A percentile compares a stretch with the other conserved stretches of the same genome.
These are phyloP conservation scores for Lasiosphaeria ovina DNA, from an alignment of 495 filamentous ascomycete genomes.

Conservation along the genomic window DNA sequence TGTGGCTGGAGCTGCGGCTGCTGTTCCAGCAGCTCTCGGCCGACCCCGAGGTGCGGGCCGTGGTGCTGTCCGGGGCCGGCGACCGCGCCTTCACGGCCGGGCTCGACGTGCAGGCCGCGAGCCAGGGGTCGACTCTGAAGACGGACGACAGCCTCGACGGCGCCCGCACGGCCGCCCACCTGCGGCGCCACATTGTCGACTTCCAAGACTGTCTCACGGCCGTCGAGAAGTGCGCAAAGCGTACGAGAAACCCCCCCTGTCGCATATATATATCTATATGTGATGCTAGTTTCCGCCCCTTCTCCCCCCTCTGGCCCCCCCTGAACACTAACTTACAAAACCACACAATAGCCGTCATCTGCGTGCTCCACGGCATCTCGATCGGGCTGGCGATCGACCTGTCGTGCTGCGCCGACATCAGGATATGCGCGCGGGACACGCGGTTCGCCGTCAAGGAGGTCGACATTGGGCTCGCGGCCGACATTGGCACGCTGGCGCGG, in stretches of 20 bases:
- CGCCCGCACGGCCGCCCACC: conserved; percentile 61
- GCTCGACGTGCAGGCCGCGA: conserved; percentile 71
- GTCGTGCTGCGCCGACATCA: conserved; percentile 72
- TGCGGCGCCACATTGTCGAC: conserved; percentile 66
- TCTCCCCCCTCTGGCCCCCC: not conserved
- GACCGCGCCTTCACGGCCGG: conserved; percentile 82
- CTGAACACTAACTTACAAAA: not conserved
- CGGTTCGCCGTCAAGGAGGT: conserved; percentile 88
- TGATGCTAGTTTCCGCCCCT: not conserved
- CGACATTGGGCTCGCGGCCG: conserved; percentile 91
- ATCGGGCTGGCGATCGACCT: conserved; percentile 87
- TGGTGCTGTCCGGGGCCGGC: conserved; percentile 82
- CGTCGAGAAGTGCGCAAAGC: conserved; percentile 88
- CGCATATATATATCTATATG: no score
- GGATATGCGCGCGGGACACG: conserved; percentile 63
- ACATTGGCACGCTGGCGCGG: conserved; percentile 83
- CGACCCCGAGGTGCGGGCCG: conserved; percentile 69
- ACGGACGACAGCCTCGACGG: conserved; percentile 45
- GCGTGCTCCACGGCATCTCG: conserved; percentile 75
- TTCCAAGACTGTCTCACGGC: conserved; percentile 77
- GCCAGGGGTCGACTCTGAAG: conserved; percentile 38
- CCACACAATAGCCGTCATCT: conserved; percentile 64
- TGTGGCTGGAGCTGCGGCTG: conserved; percentile 80
- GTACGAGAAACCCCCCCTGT: conserved; percentile 36
- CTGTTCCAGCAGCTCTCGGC: conserved; percentile 74